phyloP scores from a whole-genome alignment of 768 basidiomycete species.

The Kwoniella sp. region DNA sequence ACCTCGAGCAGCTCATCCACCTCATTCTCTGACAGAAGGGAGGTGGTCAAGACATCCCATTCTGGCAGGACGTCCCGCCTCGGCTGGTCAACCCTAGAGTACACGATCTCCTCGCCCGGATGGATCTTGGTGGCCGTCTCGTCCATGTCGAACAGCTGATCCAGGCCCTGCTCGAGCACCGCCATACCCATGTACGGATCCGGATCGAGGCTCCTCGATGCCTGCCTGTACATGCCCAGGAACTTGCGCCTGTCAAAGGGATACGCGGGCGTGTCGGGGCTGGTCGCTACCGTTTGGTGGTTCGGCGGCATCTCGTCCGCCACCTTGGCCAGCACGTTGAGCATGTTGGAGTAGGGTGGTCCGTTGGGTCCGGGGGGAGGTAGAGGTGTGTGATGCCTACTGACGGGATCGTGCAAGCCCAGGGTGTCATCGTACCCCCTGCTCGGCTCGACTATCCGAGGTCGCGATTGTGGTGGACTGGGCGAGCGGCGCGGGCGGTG shows the following conservation, averaged over 20 bases:
- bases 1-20: constrained; percentile 7
- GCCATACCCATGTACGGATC: constrained; percentile 14
- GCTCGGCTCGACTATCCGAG: too few species aligned
- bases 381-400: too few species aligned
- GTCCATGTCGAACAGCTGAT: neutral
- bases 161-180: constrained; percentile 7
- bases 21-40: constrained; percentile 1
- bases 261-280: neutral
- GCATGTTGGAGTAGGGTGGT: constrained; percentile 10
- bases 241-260: constrained; percentile 7
- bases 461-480: too few species aligned
- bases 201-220: constrained; percentile 5
- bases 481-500: too few species aligned
- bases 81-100: constrained; percentile 10
- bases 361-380: too few species aligned
- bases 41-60: constrained; percentile 2
- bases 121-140: neutral
- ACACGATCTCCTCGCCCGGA: constrained; percentile 9
- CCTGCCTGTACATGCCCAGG: constrained; percentile 8
- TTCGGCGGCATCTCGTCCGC: constrained; percentile 13
- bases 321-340: constrained; percentile 11
- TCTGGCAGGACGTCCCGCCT: constrained; percentile 6
- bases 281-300: neutral
- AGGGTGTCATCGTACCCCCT: too few species aligned
- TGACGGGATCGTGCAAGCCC: too few species aligned